Base-by-base conservation (phyloP, 2,329 filamentous ascomycete species). In the Chrysosporium keratinophilum region DNA sequence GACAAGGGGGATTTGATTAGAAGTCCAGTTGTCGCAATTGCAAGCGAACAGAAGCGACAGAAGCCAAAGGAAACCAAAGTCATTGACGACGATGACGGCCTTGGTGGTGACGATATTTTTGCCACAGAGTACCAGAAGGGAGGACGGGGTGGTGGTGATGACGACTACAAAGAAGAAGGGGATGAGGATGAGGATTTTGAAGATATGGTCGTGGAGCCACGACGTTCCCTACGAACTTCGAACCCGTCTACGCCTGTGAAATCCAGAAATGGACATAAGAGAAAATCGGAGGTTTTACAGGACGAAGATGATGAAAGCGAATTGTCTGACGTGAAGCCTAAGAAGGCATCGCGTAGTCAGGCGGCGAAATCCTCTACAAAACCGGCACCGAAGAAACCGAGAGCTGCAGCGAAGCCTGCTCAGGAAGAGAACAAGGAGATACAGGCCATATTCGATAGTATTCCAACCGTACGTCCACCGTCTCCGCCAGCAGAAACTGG, bases 361-460 rank as follows among this genome's bases (percentile, higher is more conserved):
- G 40, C 46, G 12, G 37, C 43, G 20, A 57, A 54, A 45, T 3
- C 47, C 5, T 6, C 55, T 11, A 19, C 62, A n/a, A 63, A 63
- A 51, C 65, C 66, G 37, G 58, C 62, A 41, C 60, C 64, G 23
- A 75, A 69, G 62, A 75, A 70, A 59, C 72, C 79, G 17, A 78
- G 79, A 58, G 77, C 80, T 1, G 87, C 87, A 68, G 86, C 87
- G 67, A 87, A 88, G 67, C 76, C 79, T 2, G 79, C 81, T 2
- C 75, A 76, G 5, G 70, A 78, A 1, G 88, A 94, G 63, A 83
- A 82, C 63, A 77, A 84, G 14, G 78, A 80, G 19, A 82, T 95
- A 17, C 83, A 95, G 67, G 82, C 84, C 47, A 96, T 98, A 44
- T 79, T 97, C 33, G 84, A 95, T 65, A 88, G 83, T 61, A 91